These are phyloP conservation scores for Skeletonema grethae DNA, from an alignment of 108 stramenopile genomes.

Conservation along the genomic window DNA sequence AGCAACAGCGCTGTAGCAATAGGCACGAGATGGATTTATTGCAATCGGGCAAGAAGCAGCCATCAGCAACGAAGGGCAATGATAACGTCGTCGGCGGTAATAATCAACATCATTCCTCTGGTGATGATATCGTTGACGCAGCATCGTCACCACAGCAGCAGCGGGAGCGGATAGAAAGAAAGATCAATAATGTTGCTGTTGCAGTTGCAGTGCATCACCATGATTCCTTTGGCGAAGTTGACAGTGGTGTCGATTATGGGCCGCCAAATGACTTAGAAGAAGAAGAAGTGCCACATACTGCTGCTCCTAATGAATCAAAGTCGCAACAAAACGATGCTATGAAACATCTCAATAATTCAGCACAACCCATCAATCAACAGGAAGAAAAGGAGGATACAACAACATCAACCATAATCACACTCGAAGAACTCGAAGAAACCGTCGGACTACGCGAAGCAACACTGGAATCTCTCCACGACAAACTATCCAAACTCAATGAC, in stretches of 20 bases:
- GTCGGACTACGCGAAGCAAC: constrained; percentile 36
- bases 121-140: no score
- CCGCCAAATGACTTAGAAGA: constrained; percentile 23
- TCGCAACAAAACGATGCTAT: neutral
- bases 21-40: neutral
- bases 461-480: constrained; percentile 30
- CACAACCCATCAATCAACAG: neutral
- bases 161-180: no score
- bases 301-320: neutral
- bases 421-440: constrained; percentile 46
- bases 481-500: constrained; percentile 12
- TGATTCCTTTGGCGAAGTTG: constrained; percentile 29
- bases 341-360: neutral
- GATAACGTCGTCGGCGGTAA: neutral
- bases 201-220: constrained; percentile 9
- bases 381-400: neutral
- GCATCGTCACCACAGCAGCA: no score
- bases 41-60: neutral
- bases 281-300: neutral
- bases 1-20: no score
- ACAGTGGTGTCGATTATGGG: constrained; percentile 36
- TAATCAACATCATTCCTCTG: neutral
- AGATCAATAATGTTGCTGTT: neutral
- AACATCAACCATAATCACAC: constrained; percentile 1
- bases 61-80: neutral